A percentile compares a stretch with the other conserved stretches of the same genome.
Conservation (phyloP, 768 basidiomycete species). For the Termitomyces sp. region DNA sequence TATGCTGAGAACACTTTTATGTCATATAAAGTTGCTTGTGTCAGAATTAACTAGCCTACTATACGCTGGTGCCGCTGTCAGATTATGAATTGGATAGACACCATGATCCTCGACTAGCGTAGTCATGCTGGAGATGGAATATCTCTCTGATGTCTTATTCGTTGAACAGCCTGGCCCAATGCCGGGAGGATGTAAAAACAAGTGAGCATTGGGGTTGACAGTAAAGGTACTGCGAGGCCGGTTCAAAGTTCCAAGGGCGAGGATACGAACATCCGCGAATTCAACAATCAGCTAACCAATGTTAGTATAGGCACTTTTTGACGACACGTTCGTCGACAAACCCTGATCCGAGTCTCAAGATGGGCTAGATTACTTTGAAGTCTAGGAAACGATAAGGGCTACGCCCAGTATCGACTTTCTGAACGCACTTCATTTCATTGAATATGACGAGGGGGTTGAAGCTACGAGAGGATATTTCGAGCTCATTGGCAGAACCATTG, state of each 20-base stretch:
- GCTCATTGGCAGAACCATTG: constrained; percentile 70
- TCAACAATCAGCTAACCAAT: constrained; percentile 58
- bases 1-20: constrained; percentile 26
- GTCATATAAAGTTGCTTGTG: constrained; percentile 1
- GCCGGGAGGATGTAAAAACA: constrained; percentile 68
- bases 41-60: constrained; percentile 20
- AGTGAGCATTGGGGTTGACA: constrained; percentile 66
- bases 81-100: constrained; percentile 35
- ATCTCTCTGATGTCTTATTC: constrained; percentile 5
- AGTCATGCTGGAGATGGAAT: constrained; percentile 11
- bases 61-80: constrained; percentile 24
- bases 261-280: constrained; percentile 66
- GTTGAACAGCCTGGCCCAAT: constrained; percentile 30
- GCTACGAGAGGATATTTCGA: constrained; percentile 61
- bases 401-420: background rate
- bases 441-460: constrained; percentile 69
- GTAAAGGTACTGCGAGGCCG: constrained; percentile 52
- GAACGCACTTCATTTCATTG: constrained; percentile 69
- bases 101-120: constrained; percentile 38
- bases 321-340: constrained; percentile 29
- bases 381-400: constrained; percentile 30
- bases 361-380: constrained; percentile 66
- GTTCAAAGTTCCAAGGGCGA: constrained; percentile 66
- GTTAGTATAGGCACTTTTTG: background rate
- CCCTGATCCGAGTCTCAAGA: constrained; percentile 63